Percentiles rank a stretch among this genome's conserved stretches.
These are phyloP conservation scores for Macadamia tetraphylla DNA, from an alignment of 164 flowering plant genomes.

Conservation along the genomic window DNA sequence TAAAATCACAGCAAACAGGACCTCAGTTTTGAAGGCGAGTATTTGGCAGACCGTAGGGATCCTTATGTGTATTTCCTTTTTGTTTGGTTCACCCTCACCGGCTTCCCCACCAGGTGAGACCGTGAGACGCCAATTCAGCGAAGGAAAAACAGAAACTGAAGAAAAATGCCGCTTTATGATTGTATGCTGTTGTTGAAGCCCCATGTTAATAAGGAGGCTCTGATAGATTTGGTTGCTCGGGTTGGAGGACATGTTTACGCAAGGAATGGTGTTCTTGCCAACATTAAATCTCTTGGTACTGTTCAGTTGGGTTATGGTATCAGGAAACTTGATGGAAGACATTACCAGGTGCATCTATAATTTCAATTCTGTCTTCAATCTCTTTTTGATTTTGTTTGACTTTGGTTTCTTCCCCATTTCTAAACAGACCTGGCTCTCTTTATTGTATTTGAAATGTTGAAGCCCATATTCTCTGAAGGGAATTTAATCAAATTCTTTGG, in stretches of 20 bases:
- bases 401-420: background rate
- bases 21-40: too few species aligned
- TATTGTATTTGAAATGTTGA: background rate
- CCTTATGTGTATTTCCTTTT: background rate
- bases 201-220: constrained; percentile 38
- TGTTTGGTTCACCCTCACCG: background rate
- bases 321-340: constrained; percentile 81
- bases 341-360: constrained; percentile 49
- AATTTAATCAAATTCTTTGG: too few species aligned
- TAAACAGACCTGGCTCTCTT: background rate
- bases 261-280: constrained; percentile 79
- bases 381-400: background rate
- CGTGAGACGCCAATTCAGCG: background rate
- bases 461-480: too few species aligned
- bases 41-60: too few species aligned
- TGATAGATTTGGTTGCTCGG: constrained; percentile 58
- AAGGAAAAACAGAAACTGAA: background rate
- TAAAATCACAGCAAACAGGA: too few species aligned
- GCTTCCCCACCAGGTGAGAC: too few species aligned
- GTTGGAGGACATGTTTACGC: constrained; percentile 63
- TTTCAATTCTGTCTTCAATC: background rate
- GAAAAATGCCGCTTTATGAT: constrained; percentile 85
- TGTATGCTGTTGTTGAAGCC: constrained; percentile 86
- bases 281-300: constrained; percentile 57
- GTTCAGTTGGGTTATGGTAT: constrained; percentile 88